These are phyloP conservation scores for Curvularia spicifera DNA, from an alignment of 2,329 filamentous ascomycete species.

Conservation along the genomic window DNA sequence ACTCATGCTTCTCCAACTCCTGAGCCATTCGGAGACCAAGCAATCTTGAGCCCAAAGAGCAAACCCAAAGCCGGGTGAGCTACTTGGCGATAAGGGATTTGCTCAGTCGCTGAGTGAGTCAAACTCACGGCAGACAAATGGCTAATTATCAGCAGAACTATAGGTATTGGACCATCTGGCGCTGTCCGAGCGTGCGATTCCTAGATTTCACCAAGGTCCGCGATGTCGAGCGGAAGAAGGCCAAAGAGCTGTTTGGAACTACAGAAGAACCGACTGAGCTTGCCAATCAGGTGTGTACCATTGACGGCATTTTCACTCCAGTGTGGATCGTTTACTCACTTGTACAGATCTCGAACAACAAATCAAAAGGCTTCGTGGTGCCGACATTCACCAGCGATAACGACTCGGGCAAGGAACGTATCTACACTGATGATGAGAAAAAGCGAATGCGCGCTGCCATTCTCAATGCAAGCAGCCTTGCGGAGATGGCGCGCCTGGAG, in stretches of 20 bases:
- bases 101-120: not conserved
- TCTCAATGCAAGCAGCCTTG: conserved; percentile 83
- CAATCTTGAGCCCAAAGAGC: conserved; percentile 15
- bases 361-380: conserved; percentile 76
- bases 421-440: conserved; percentile 85
- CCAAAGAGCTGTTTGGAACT: conserved; percentile 83
- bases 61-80: not conserved
- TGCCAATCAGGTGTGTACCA: conserved; percentile 55
- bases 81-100: not conserved
- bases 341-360: conserved; percentile 75
- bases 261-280: conserved; percentile 77
- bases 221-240: conserved; percentile 78
- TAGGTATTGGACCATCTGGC: conserved; percentile 89
- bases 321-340: conserved; percentile 36
- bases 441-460: conserved; percentile 86
- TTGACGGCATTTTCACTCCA: not conserved
- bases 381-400: conserved; percentile 50
- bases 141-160: conserved; percentile 70
- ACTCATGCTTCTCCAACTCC: conserved; percentile 3
- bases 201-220: conserved; percentile 93
- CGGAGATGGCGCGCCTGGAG: conserved; percentile 88
- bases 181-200: conserved; percentile 82
- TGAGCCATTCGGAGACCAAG: conserved; percentile 28
- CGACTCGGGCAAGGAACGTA: conserved; percentile 63
- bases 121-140: not conserved